Conservation (phyloP, 352 stramenopile genomes). For the Phytophthora uliginosa region DNA sequence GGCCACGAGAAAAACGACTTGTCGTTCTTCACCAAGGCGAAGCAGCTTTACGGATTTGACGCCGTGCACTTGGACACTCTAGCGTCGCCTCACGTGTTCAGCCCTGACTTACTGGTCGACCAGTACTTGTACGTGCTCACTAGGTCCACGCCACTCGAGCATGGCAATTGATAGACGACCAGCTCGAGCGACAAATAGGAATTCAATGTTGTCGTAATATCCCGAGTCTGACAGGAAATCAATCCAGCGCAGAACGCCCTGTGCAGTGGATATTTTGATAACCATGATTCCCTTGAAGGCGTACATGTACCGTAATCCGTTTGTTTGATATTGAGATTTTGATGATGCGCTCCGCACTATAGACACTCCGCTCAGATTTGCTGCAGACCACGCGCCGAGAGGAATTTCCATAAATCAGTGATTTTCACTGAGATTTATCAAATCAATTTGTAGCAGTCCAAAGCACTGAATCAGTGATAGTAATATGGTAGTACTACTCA, state of each 20-base stretch:
- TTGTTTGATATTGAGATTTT: background rate
- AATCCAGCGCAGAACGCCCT: too few species aligned
- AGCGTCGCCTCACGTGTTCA: constrained; percentile 54
- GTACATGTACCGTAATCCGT: background rate
- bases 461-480: too few species aligned
- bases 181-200: background rate
- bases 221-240: background rate
- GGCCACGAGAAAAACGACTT: constrained; percentile 59
- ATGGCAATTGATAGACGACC: background rate
- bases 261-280: background rate
- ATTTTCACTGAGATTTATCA: too few species aligned
- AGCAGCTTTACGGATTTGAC: constrained; percentile 43
- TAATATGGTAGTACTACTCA: too few species aligned
- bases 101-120: constrained; percentile 46
- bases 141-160: constrained; percentile 13
- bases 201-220: background rate
- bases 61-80: constrained; percentile 54
- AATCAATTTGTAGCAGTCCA: too few species aligned
- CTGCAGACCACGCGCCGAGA: background rate
- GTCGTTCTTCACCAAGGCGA: constrained; percentile 64
- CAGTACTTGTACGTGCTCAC: constrained; percentile 61
- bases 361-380: background rate
- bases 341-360: background rate
- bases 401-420: too few species aligned
- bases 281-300: background rate